Percentiles rank a stretch among this genome's conserved stretches.
Evolutionary conservation across 371 early-diverging fungal species (phyloP).

Genomic region (Actinomortierella wolfii): DNA sequence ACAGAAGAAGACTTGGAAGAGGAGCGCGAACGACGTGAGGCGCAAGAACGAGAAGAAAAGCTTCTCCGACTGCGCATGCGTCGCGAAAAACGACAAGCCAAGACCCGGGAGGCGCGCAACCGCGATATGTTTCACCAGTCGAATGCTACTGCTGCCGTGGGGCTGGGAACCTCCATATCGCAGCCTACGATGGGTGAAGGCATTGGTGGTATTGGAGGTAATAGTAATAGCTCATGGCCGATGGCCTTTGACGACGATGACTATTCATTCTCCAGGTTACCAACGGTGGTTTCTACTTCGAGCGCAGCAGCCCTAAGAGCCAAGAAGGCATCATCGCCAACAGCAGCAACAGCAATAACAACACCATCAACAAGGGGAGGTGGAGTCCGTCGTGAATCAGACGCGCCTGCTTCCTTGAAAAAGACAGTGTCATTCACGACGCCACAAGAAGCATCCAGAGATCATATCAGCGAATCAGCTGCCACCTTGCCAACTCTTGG

Average conservation of each 20-base stretch:
- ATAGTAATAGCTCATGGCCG: no score
- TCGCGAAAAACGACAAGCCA: conserved; percentile 19
- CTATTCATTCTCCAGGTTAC: conserved; percentile 23
- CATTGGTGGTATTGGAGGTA: no score
- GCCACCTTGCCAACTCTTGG: no score
- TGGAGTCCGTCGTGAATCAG: neutral
- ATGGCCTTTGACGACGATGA: conserved; percentile 13
- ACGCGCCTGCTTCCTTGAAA: no score
- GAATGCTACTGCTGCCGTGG: conserved; percentile 8
- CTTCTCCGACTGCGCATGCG: conserved; percentile 12
- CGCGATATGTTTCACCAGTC: conserved; percentile 2
- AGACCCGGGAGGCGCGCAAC: neutral
- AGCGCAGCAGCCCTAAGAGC: neutral
- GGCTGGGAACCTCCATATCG: conserved; percentile 19
- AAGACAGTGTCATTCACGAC: no score
- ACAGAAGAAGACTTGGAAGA: no score
- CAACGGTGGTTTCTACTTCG: conserved; percentile 30
- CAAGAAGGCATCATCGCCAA: neutral
- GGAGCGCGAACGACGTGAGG: neutral
- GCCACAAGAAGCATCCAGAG: no score
- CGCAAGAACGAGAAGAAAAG: conserved; percentile 11
- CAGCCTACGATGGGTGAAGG: conserved; percentile 9
- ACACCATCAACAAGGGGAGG: neutral
- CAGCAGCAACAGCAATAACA: conserved; percentile 1
- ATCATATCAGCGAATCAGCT: no score